Conservation (phyloP, 257 asterid genomes). For the Catharanthus roseus region DNA sequence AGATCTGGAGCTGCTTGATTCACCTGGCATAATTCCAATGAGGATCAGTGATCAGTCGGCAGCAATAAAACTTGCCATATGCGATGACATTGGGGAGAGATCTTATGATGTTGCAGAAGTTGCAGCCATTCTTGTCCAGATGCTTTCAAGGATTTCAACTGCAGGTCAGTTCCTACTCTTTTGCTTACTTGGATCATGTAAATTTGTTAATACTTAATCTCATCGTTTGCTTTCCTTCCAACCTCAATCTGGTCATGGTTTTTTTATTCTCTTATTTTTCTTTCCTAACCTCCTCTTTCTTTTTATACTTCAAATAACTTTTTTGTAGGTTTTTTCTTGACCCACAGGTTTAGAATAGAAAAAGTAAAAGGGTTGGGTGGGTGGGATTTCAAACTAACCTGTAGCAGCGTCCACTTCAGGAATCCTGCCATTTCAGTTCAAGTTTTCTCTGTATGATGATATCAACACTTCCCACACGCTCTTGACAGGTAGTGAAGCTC, state of each 20-base stretch:
- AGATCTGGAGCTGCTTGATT: constrained; percentile 82
- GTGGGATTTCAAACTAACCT: background rate
- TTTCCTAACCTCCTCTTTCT: background rate
- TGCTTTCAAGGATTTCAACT: constrained; percentile 66
- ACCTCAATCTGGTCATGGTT: background rate
- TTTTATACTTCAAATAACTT: background rate
- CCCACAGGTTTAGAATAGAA: background rate
- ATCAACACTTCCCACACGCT: constrained; percentile 6
- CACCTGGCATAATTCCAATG: constrained; percentile 97
- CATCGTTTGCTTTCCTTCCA: no score
- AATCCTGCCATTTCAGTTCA: background rate
- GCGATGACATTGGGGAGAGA: constrained; percentile 95
- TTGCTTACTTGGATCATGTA: background rate
- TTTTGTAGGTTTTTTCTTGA: background rate
- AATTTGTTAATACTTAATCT: background rate
- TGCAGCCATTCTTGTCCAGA: constrained; percentile 88
- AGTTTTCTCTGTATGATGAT: background rate
- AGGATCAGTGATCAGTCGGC: constrained; percentile 86
- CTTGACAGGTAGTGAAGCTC: constrained; percentile 56
- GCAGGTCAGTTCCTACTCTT: constrained; percentile 43
- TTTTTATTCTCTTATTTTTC: background rate
- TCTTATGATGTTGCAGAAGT: constrained; percentile 73
- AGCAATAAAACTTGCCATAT: constrained; percentile 88
- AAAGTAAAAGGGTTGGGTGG: background rate
- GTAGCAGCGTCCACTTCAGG: background rate